phyloP scores from a whole-genome alignment of 176 grass and related monocot genomes.

The Typha latifolia region DNA sequence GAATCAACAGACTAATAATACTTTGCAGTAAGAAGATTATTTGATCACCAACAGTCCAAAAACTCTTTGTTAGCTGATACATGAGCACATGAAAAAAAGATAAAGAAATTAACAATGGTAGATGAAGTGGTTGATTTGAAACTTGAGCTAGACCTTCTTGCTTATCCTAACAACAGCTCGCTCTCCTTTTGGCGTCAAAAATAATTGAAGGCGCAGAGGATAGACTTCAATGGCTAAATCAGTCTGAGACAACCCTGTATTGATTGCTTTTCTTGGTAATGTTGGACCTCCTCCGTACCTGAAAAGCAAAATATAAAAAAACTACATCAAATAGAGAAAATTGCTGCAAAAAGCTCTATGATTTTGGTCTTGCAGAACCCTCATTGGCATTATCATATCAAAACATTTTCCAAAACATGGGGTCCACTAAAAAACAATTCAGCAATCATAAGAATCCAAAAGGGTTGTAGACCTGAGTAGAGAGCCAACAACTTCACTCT shows the following conservation, averaged over 20 bases:
- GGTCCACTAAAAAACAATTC: no score
- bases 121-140: neutral
- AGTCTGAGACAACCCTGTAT: slow-evolving; percentile 87
- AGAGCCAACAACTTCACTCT: no score
- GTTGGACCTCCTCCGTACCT: slow-evolving; percentile 95
- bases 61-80: neutral
- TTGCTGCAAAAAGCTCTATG: neutral
- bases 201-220: slow-evolving; percentile 84
- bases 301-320: slow-evolving; percentile 11
- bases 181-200: slow-evolving; percentile 77
- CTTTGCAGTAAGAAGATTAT: neutral
- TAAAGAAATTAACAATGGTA: no score
- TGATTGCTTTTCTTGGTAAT: slow-evolving; percentile 90
- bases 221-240: slow-evolving; percentile 99
- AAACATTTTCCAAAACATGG: no score
- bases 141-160: slow-evolving; percentile 65
- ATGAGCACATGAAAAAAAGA: neutral
- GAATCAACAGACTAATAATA: neutral
- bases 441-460: no score
- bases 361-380: neutral
- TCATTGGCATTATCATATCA: neutral
- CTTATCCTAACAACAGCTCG: slow-evolving; percentile 88
- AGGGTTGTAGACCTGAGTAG: no score
- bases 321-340: slow-evolving; percentile 6
- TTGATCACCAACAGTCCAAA: no score